Percentiles rank a stretch among this genome's conserved stretches.
phyloP scores from a whole-genome alignment of 345 rosid species.

The Cardamine occulta region DNA sequence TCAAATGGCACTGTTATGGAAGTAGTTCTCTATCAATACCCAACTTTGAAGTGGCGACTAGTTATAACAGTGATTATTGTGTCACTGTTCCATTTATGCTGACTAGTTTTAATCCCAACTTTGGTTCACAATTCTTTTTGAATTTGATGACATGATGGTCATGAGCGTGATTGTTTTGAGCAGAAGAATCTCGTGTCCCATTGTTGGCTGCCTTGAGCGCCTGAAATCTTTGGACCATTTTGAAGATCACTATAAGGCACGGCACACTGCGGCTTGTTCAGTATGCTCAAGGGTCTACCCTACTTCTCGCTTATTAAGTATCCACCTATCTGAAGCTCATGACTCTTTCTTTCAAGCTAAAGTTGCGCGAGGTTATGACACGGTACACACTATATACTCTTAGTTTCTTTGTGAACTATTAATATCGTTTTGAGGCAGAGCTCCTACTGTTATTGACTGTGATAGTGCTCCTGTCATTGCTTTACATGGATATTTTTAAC shows the following conservation, averaged over 20 bases:
- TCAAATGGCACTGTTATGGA: constrained; percentile 1
- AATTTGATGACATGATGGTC: constrained; percentile 6
- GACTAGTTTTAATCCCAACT: constrained; percentile 1
- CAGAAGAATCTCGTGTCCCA: constrained; percentile 82
- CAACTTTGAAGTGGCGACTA: not conserved
- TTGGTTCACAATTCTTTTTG: not conserved
- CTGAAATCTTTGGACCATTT: constrained; percentile 70
- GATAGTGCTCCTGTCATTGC: constrained; percentile 6
- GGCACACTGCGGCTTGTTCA: constrained; percentile 91
- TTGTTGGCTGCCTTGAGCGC: constrained; percentile 73
- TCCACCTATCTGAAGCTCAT: constrained; percentile 90
- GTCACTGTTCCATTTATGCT: not conserved
- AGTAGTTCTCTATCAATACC: constrained; percentile 3
- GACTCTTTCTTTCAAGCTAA: constrained; percentile 97
- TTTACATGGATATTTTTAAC: not conserved
- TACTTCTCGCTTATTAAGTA: constrained; percentile 75
- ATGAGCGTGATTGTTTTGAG: constrained; percentile 36
- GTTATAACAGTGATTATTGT: constrained; percentile 1
- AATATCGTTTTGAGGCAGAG: constrained; percentile 14
- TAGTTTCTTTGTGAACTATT: not conserved
- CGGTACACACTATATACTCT: constrained; percentile 55
- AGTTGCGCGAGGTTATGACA: constrained; percentile 81
- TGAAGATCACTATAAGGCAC: constrained; percentile 87
- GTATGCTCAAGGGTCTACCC: constrained; percentile 89
- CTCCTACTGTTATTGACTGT: not conserved